A percentile compares a stretch with the other conserved stretches of the same genome.
These are phyloP conservation scores for Paxillus ammoniavirescens DNA, from an alignment of 768 basidiomycete species.

Conservation along the genomic window DNA sequence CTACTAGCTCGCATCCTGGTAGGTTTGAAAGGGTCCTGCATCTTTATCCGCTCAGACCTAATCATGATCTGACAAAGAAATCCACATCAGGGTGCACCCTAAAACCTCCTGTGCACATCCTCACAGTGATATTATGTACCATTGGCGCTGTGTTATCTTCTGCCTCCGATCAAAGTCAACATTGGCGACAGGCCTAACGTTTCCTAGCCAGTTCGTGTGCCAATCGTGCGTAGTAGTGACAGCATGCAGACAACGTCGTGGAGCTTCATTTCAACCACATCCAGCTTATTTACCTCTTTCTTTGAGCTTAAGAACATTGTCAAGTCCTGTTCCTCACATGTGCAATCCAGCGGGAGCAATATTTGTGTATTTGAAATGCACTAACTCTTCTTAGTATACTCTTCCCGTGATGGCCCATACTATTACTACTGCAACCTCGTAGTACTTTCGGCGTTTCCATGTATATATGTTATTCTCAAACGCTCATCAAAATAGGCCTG, in stretches of 20 bases:
- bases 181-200: constrained; percentile 13
- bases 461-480: neutral
- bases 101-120: constrained; percentile 21
- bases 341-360: constrained; percentile 2
- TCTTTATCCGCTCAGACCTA: constrained; percentile 7
- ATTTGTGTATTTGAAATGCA: constrained; percentile 33
- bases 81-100: constrained; percentile 33
- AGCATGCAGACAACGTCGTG: constrained; percentile 28
- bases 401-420: neutral
- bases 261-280: constrained; percentile 12
- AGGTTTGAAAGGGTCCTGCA: constrained; percentile 7
- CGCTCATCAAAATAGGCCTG: no score
- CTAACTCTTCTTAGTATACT: constrained; percentile 17
- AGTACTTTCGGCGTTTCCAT: neutral
- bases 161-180: constrained; percentile 25
- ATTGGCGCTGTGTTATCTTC: constrained; percentile 16
- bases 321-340: constrained; percentile 10
- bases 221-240: constrained; percentile 6
- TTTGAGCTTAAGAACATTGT: constrained; percentile 12
- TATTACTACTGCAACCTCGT: no score
- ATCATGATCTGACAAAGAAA: constrained; percentile 13
- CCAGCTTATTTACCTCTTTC: constrained; percentile 1
- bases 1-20: neutral
- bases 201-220: constrained; percentile 16
- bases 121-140: constrained; percentile 33